phyloP scores from a whole-genome alignment of 1,284 basidiomycete species.

The Ustilago crameri region DNA sequence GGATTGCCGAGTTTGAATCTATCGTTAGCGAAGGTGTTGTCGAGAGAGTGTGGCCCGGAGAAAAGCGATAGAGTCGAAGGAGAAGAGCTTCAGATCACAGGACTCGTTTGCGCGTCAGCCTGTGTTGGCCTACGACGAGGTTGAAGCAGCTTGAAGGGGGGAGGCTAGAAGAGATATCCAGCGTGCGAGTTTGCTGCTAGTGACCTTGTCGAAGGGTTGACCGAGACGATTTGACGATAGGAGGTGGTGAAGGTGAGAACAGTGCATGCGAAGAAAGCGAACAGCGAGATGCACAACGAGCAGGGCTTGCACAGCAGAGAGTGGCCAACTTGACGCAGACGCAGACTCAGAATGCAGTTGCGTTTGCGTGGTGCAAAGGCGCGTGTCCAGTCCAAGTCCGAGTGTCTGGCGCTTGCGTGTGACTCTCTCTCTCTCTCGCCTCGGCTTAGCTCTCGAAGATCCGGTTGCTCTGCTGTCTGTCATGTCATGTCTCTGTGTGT shows the following conservation, averaged over 20 bases:
- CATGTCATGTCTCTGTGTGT: background rate
- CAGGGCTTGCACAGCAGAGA: constrained; percentile 4
- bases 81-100: too few species aligned
- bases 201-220: background rate
- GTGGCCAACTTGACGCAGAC: constrained; percentile 6
- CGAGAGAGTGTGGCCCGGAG: too few species aligned
- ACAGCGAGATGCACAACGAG: constrained; percentile 19
- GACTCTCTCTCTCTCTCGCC: constrained; percentile 2
- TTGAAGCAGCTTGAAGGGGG: background rate
- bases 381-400: constrained; percentile 5
- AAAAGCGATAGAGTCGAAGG: too few species aligned
- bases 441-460: too few species aligned
- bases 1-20: too few species aligned
- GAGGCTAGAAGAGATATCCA: background rate
- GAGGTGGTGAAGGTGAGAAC: background rate
- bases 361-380: constrained; percentile 17
- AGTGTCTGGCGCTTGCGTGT: constrained; percentile 18
- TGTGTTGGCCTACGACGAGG: background rate
- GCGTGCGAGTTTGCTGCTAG: background rate
- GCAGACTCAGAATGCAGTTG: background rate
- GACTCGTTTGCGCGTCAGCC: too few species aligned
- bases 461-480: background rate
- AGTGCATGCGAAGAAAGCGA: constrained; percentile 13
- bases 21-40: too few species aligned
- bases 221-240: background rate